Conservation (phyloP, 306 rosid species). For the Luffa acutangula region DNA sequence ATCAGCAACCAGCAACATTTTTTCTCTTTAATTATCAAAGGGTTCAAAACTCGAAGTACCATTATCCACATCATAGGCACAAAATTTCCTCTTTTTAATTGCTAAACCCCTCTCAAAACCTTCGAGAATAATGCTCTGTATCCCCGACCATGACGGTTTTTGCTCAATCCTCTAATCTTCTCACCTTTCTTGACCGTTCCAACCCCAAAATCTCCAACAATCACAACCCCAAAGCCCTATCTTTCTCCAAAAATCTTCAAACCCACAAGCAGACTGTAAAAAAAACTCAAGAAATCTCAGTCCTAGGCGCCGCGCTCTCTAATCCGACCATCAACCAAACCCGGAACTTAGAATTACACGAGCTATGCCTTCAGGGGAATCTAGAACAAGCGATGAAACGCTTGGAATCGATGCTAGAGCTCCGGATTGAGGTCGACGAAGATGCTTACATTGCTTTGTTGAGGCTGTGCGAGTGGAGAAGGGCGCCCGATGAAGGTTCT, state of each 20-base stretch:
- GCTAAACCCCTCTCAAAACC: conserved; percentile 46
- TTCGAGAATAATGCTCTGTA: conserved; percentile 20
- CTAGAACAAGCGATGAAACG: conserved; percentile 47
- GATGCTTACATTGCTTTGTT: conserved; percentile 48
- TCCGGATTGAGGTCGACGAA: conserved; percentile 51
- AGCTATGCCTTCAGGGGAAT: conserved; percentile 53
- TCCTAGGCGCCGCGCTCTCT: conserved; percentile 30
- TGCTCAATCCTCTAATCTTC: conserved; percentile 37
- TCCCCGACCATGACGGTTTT: conserved; percentile 48
- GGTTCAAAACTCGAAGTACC: background rate
- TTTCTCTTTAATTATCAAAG: background rate
- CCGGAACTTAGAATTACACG: conserved; percentile 40
- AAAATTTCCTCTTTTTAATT: conserved; percentile 13
- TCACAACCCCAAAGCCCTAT: conserved; percentile 25
- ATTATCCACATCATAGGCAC: background rate
- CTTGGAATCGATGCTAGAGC: conserved; percentile 63
- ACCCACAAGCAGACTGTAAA: conserved; percentile 14
- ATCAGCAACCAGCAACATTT: background rate
- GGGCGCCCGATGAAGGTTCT: conserved; percentile 61
- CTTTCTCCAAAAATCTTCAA: conserved; percentile 23
- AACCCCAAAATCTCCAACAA: conserved; percentile 14
- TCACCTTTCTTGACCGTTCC: conserved; percentile 20
- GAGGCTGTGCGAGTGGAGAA: conserved; percentile 69
- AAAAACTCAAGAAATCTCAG: conserved; percentile 24
- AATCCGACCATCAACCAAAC: conserved; percentile 19